Percentiles rank a stretch among this genome's conserved stretches.
Conservation (phyloP, 768 basidiomycete species). For the Auricularia sp. region DNA sequence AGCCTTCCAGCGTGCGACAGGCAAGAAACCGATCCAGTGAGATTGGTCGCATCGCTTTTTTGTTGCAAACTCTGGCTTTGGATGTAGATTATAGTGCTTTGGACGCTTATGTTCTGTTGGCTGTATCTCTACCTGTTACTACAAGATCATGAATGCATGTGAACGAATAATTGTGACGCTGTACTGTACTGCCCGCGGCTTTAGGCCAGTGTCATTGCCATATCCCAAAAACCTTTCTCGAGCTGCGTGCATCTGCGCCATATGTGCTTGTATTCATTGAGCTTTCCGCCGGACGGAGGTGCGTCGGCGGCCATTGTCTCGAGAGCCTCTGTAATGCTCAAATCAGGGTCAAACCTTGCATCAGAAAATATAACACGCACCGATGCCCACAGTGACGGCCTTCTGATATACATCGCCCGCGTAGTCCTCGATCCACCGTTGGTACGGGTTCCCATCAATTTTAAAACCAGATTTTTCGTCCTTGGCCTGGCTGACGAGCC, state of each 20-base stretch:
- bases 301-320: constrained; percentile 51
- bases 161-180: neutral
- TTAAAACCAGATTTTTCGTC: constrained; percentile 42
- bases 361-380: constrained; percentile 31
- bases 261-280: constrained; percentile 56
- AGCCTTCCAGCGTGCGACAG: neutral
- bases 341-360: neutral
- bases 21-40: neutral
- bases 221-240: constrained; percentile 86
- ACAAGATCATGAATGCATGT: neutral
- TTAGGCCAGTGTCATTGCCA: constrained; percentile 32
- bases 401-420: constrained; percentile 56
- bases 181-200: neutral
- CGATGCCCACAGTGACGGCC: constrained; percentile 64
- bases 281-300: constrained; percentile 48
- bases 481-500: constrained; percentile 38
- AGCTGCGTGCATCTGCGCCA: constrained; percentile 70
- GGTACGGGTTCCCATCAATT: constrained; percentile 63
- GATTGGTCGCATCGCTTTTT: too few relatives aligned
- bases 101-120: neutral
- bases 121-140: neutral
- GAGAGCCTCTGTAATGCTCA: constrained; percentile 48
- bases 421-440: constrained; percentile 72
- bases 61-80: neutral
- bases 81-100: too few relatives aligned